Conservation (phyloP, 2,329 filamentous ascomycete species). For the Microascus cirrosus region DNA sequence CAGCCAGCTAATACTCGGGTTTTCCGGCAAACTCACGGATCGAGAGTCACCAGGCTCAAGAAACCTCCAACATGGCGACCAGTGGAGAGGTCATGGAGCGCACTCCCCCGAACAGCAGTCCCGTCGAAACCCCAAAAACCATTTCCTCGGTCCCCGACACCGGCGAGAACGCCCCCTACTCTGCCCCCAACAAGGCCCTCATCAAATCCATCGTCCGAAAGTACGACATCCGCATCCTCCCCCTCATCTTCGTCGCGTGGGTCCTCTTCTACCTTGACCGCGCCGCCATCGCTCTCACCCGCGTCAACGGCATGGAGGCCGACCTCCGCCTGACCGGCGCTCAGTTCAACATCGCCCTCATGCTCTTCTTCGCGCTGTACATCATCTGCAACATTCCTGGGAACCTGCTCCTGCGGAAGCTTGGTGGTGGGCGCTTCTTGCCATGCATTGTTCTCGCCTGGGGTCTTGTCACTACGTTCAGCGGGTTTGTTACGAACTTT, state of each 20-base stretch:
- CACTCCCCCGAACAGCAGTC: neutral
- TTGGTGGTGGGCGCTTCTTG: slow-evolving; percentile 11
- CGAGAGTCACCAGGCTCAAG: neutral
- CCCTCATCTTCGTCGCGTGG: slow-evolving; percentile 8
- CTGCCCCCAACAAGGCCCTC: neutral
- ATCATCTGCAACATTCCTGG: slow-evolving; percentile 14
- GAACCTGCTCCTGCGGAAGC: slow-evolving; percentile 11
- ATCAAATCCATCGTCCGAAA: neutral
- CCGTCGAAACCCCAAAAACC: neutral
- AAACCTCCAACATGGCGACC: neutral
- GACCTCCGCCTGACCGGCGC: slow-evolving; percentile 46
- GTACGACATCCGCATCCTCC: neutral
- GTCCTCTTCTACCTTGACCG: slow-evolving; percentile 16
- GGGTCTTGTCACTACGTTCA: slow-evolving; percentile 11
- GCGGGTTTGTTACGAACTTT: slow-evolving; percentile 12
- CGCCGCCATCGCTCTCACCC: slow-evolving; percentile 12
- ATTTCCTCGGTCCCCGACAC: neutral
- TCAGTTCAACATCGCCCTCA: slow-evolving; percentile 37
- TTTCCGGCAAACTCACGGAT: neutral
- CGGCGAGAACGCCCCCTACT: neutral
- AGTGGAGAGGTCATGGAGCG: neutral
- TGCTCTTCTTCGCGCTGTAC: slow-evolving; percentile 12
- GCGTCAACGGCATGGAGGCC: slow-evolving; percentile 44
- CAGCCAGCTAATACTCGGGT: neutral
- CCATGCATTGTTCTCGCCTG: slow-evolving; percentile 10